These are phyloP conservation scores for Colletotrichum sidae DNA, from an alignment of 2,329 filamentous ascomycete species.

Conservation along the genomic window DNA sequence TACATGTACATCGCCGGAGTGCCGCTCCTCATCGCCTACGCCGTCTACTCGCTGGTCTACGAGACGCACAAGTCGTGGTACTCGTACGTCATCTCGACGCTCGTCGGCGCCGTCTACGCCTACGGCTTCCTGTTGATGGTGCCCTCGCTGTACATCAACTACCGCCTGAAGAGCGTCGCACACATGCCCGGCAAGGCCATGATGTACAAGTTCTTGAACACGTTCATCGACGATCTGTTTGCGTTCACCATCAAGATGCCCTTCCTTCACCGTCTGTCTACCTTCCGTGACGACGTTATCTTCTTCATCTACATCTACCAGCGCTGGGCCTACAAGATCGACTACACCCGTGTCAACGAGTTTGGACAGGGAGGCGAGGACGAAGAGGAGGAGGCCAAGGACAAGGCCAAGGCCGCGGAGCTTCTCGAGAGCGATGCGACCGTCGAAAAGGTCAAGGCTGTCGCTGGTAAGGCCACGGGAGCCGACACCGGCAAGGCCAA, in stretches of 20 bases:
- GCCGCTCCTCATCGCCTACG: slow-evolving; percentile 89
- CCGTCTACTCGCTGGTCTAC: slow-evolving; percentile 90
- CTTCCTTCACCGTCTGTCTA: slow-evolving; percentile 89
- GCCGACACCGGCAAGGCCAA: slow-evolving; percentile 59
- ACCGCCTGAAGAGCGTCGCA: slow-evolving; percentile 92
- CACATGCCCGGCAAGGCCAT: slow-evolving; percentile 98
- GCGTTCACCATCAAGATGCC: slow-evolving; percentile 99
- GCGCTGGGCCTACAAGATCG: slow-evolving; percentile 89
- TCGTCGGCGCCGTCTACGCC: slow-evolving; percentile 95
- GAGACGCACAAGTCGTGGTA: slow-evolving; percentile 99
- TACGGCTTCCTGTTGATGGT: slow-evolving; percentile 99
- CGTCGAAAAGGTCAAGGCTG: slow-evolving; percentile 44
- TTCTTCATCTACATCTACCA: slow-evolving; percentile 99
- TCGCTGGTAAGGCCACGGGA: slow-evolving; percentile 59
- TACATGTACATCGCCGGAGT: slow-evolving; percentile 96
- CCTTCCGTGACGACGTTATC: slow-evolving; percentile 93
- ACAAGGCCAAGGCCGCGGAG: slow-evolving; percentile 48
- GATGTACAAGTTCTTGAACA: slow-evolving; percentile 99
- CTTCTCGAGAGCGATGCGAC: slow-evolving; percentile 50
- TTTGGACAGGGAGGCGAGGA: slow-evolving; percentile 99
- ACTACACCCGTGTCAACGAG: slow-evolving; percentile 94
- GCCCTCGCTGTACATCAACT: slow-evolving; percentile 97
- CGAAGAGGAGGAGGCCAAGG: slow-evolving; percentile 67
- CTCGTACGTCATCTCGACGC: slow-evolving; percentile 92
- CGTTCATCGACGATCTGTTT: slow-evolving; percentile 98